A percentile compares a stretch with the other conserved stretches of the same genome.
Evolutionary conservation across 768 basidiomycete species (phyloP).

Genomic region (Gymnopilus dilepis): DNA sequence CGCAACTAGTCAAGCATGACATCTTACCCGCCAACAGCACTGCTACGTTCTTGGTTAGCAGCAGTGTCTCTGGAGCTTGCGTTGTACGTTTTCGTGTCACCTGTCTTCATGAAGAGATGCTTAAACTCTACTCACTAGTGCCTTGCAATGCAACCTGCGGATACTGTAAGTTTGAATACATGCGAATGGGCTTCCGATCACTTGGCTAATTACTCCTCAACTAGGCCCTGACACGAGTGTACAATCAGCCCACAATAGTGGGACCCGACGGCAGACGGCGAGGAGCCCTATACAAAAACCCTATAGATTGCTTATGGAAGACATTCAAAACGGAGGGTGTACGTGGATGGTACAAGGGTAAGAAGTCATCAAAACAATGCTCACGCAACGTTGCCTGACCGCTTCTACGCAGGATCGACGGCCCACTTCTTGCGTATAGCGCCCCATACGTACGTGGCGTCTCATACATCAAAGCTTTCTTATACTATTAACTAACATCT

Average conservation of each 20-base stretch:
- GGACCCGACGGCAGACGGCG: conserved; percentile 73
- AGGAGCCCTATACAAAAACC: conserved; percentile 86
- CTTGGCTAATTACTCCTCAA: not conserved
- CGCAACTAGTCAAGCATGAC: conserved; percentile 68
- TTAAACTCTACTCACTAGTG: conserved; percentile 43
- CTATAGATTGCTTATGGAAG: conserved; percentile 97
- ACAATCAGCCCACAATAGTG: conserved; percentile 87
- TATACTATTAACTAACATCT: no score
- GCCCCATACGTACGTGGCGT: conserved; percentile 76
- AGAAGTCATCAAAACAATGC: conserved; percentile 5
- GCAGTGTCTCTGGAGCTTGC: conserved; percentile 87
- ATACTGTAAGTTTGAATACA: conserved; percentile 56
- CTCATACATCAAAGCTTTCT: not conserved
- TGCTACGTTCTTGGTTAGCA: conserved; percentile 88
- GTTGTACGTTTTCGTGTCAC: conserved; percentile 63
- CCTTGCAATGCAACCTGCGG: conserved; percentile 93
- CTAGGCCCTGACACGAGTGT: conserved; percentile 90
- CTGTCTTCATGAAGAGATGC: not conserved
- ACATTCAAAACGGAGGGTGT: conserved; percentile 90
- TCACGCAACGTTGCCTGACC: not conserved
- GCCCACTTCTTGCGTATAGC: conserved; percentile 94
- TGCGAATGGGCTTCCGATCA: conserved; percentile 5
- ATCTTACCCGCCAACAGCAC: conserved; percentile 78
- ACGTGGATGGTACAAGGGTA: conserved; percentile 95
- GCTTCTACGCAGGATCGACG: conserved; percentile 67